Percentiles rank a stretch among this genome's conserved stretches.
Evolutionary conservation across 345 rosid genomes (phyloP).

Genomic region (Citrus australasica): DNA sequence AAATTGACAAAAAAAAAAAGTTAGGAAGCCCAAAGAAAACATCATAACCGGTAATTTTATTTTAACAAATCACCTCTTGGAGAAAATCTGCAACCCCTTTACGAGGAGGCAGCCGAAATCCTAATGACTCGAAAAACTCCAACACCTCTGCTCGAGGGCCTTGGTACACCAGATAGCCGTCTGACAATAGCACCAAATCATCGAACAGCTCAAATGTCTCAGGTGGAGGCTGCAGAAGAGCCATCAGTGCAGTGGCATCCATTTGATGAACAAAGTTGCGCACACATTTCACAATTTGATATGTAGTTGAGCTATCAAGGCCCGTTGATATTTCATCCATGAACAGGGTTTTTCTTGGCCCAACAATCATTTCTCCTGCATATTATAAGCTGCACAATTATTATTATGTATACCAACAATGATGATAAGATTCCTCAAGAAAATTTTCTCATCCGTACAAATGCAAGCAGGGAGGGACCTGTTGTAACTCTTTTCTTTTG

Average conservation of each 20-base stretch:
- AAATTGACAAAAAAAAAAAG: background rate
- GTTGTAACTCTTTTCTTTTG: constrained; percentile 93
- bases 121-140: constrained; percentile 80
- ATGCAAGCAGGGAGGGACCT: constrained; percentile 34
- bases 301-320: constrained; percentile 64
- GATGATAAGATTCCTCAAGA: background rate
- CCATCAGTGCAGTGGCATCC: constrained; percentile 90
- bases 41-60: constrained; percentile 5
- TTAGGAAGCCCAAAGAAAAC: constrained; percentile 3
- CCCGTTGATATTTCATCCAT: constrained; percentile 78
- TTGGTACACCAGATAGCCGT: constrained; percentile 77
- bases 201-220: constrained; percentile 94
- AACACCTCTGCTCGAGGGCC: constrained; percentile 76
- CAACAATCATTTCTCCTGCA: constrained; percentile 72
- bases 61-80: constrained; percentile 65
- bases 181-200: constrained; percentile 75
- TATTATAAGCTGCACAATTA: background rate
- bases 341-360: constrained; percentile 57
- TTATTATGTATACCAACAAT: background rate
- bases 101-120: constrained; percentile 72
- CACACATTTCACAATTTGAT: constrained; percentile 76
- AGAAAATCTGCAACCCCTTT: constrained; percentile 96
- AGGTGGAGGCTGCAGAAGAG: constrained; percentile 96
- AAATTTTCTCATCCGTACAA: background rate
- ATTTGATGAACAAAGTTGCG: constrained; percentile 81